Evolutionary conservation across 345 rosid genomes (phyloP), one percentile per base, ranked within the genome.

Genomic region (Geranium rotundifolium): DNA sequence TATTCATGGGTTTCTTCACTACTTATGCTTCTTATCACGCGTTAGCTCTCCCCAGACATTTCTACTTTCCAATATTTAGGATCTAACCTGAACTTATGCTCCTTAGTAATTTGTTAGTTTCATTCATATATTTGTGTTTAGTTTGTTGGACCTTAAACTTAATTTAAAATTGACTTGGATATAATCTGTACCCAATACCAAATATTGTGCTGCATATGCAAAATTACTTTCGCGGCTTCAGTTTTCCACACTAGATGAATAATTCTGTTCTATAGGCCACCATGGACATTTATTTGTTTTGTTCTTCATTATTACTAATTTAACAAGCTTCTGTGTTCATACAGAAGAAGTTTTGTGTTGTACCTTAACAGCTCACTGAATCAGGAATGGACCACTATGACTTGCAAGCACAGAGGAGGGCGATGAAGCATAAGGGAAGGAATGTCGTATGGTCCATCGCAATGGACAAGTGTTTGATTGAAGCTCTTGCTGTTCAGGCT

Each of bases 361-460:
- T 54, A 19, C 17, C 8, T 16, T 59, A 19, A 30, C 52, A 50
- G 41, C 55, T 54, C 27, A 31, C 9, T 57, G 65, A 49, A 29
- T 59, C 73, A 84, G 89, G 81, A 65, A 81, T 89, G 96, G 90
- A 86, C 57, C 86, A 79, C 27, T 83, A 79, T 67, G 83, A 82
- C 55, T 64, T 80, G 70, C 87, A 75, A 59, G 81, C 70, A 12
- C 82, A 75, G 65, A 81, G 86, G 73, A 76, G 79, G 75, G 85
- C 80, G 67, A 78, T 80, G 85, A 89, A 86, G 76, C 89, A 89
- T 69, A 82, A 80, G 71, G 96, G 96, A 67, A 84, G 96, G 67
- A 89, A 89, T 73, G 93, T 89, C 66, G 86, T 86, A 7, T 89
- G 96, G 96, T 89, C 90, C 3, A 69, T 84, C 57, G 96, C 89